Conservation (phyloP, 192 early-diverging fungal genomes). For the Dissophora globulifera region DNA sequence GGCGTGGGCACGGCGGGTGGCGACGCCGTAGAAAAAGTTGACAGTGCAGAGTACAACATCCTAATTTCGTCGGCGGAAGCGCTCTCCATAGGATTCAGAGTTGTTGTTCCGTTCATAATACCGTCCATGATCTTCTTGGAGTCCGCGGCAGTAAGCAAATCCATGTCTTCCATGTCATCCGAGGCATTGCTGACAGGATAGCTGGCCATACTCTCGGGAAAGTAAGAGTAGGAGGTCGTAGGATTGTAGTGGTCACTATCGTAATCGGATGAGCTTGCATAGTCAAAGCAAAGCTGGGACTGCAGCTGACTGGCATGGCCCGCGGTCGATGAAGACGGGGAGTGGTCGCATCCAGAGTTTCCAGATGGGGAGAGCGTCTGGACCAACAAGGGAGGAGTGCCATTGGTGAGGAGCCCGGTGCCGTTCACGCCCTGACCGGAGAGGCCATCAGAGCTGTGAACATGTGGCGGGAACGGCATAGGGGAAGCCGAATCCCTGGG, state of each 20-base stretch:
- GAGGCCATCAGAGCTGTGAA: conserved; percentile 35
- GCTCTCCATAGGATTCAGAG: conserved; percentile 41
- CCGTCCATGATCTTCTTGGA: conserved; percentile 50
- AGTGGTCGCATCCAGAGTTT: conserved; percentile 15
- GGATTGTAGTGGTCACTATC: conserved; percentile 45
- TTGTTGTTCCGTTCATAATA: conserved; percentile 42
- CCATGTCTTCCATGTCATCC: conserved; percentile 52
- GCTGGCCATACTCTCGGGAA: conserved; percentile 37
- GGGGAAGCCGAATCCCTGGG: conserved; percentile 30
- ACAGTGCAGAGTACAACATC: conserved; percentile 50
- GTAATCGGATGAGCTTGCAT: conserved; percentile 50
- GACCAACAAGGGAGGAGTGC: conserved; percentile 29
- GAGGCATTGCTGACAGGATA: conserved; percentile 52
- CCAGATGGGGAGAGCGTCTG: conserved; percentile 39
- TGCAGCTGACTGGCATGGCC: conserved; percentile 22
- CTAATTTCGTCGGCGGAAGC: conserved; percentile 46
- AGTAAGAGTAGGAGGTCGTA: conserved; percentile 47
- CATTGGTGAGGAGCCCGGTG: conserved; percentile 13
- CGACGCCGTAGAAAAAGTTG: conserved; percentile 34
- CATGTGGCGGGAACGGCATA: conserved; percentile 33
- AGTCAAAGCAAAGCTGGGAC: conserved; percentile 45
- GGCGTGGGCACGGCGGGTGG: conserved; percentile 30
- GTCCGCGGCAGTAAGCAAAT: conserved; percentile 22
- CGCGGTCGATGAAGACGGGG: conserved; percentile 27
- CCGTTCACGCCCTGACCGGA: conserved; percentile 12